These are phyloP conservation scores for Grigorovia transvaalensis DNA, from an alignment of 805 yeast genomes.

Conservation along the genomic window DNA sequence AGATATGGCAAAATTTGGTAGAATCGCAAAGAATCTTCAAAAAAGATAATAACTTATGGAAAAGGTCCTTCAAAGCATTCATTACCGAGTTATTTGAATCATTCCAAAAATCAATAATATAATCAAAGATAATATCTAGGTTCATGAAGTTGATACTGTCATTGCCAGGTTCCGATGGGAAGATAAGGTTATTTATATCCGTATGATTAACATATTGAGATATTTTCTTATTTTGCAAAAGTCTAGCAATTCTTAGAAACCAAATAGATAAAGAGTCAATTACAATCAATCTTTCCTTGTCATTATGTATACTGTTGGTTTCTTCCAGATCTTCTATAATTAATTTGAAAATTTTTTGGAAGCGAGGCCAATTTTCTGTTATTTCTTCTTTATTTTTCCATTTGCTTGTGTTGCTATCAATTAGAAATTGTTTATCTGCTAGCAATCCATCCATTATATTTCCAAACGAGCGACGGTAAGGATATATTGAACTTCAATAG, in stretches of 20 bases:
- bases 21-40: constrained; percentile 23
- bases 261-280: constrained; percentile 59
- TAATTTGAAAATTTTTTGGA: constrained; percentile 3
- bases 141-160: constrained; percentile 8
- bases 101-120: constrained; percentile 58
- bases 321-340: constrained; percentile 5
- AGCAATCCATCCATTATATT: background rate
- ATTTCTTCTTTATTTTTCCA: background rate
- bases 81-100: constrained; percentile 62
- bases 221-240: constrained; percentile 11
- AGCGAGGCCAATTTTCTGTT: background rate
- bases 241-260: constrained; percentile 46
- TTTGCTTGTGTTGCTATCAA: background rate
- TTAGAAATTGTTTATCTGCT: background rate
- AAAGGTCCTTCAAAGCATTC: constrained; percentile 55
- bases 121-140: constrained; percentile 34
- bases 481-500: too few relatives aligned
- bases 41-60: constrained; percentile 41
- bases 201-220: background rate
- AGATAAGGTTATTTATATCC: constrained; percentile 1
- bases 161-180: constrained; percentile 1
- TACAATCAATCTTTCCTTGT: constrained; percentile 27
- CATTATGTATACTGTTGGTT: constrained; percentile 6
- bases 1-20: constrained; percentile 15
- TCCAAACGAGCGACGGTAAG: background rate